Conservation (phyloP, 192 early-diverging fungal genomes). For the Spinellus fusiger region DNA sequence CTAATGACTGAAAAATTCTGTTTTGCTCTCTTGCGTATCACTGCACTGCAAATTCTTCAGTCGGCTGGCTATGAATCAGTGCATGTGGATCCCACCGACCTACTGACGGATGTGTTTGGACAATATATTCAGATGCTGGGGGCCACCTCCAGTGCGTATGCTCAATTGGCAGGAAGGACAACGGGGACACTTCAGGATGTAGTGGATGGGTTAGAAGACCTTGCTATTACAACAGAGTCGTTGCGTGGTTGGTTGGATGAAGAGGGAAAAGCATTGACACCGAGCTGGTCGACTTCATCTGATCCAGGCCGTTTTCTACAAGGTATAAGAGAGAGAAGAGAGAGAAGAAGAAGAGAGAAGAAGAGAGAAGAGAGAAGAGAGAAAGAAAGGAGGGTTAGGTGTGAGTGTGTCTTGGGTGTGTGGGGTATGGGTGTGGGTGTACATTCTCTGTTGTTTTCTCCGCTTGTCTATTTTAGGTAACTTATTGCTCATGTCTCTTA, state of each 20-base stretch:
- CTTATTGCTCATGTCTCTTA: background rate
- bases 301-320: conserved; percentile 40
- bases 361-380: background rate
- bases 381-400: background rate
- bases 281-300: conserved; percentile 36
- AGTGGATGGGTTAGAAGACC: conserved; percentile 32
- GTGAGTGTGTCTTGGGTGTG: background rate
- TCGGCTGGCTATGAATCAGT: conserved; percentile 49
- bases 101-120: conserved; percentile 46
- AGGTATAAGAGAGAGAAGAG: conserved; percentile 24
- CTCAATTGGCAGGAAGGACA: conserved; percentile 39
- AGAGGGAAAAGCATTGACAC: conserved; percentile 33
- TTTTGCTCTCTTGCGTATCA: conserved; percentile 40
- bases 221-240: conserved; percentile 32
- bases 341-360: background rate
- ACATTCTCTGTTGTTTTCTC: background rate
- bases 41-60: conserved; percentile 46
- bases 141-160: conserved; percentile 38
- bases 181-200: conserved; percentile 40
- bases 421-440: background rate
- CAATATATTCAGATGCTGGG: conserved; percentile 43
- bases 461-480: background rate
- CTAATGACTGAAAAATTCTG: conserved; percentile 40
- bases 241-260: conserved; percentile 42
- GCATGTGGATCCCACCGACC: conserved; percentile 32